These are phyloP conservation scores for Veloboletus limbatus DNA, from an alignment of 1,284 basidiomycete species.

Conservation along the genomic window DNA sequence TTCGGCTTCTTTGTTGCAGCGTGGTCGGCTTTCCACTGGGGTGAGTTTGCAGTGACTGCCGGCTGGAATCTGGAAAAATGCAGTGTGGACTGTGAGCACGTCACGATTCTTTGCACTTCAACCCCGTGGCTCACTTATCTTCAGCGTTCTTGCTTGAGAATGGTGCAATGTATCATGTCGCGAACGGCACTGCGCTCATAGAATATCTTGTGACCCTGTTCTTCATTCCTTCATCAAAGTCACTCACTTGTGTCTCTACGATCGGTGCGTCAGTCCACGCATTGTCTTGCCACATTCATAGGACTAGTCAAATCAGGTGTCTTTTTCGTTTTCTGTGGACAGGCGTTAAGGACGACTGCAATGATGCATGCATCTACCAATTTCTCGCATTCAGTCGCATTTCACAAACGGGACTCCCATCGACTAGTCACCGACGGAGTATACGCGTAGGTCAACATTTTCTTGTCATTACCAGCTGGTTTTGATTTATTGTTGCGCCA, in stretches of 20 bases:
- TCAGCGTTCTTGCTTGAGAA: constrained; percentile 95
- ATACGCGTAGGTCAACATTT: constrained; percentile 62
- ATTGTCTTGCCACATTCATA: background rate
- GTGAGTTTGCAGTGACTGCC: constrained; percentile 93
- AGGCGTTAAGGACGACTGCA: constrained; percentile 79
- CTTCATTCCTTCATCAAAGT: constrained; percentile 61
- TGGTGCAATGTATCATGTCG: constrained; percentile 80
- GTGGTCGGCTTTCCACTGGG: constrained; percentile 89
- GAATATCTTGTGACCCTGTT: constrained; percentile 81
- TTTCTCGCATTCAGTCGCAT: constrained; percentile 88
- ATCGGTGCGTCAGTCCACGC: constrained; percentile 47
- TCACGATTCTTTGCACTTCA: background rate
- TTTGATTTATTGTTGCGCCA: constrained; percentile 30
- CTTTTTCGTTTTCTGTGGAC: constrained; percentile 64
- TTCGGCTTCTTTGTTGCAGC: constrained; percentile 79
- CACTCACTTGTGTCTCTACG: constrained; percentile 49
- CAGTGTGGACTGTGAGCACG: constrained; percentile 83
- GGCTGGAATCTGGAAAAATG: constrained; percentile 94
- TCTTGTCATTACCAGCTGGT: background rate
- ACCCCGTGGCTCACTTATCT: constrained; percentile 1
- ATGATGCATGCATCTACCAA: constrained; percentile 96
- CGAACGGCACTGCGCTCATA: constrained; percentile 73
- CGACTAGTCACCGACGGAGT: constrained; percentile 83
- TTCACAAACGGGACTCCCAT: constrained; percentile 70
- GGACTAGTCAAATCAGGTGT: constrained; percentile 48